Percentiles rank a stretch among this genome's conserved stretches.
Evolutionary conservation across 148 eudicot species (phyloP).

Genomic region (Pouteria glomerata): DNA sequence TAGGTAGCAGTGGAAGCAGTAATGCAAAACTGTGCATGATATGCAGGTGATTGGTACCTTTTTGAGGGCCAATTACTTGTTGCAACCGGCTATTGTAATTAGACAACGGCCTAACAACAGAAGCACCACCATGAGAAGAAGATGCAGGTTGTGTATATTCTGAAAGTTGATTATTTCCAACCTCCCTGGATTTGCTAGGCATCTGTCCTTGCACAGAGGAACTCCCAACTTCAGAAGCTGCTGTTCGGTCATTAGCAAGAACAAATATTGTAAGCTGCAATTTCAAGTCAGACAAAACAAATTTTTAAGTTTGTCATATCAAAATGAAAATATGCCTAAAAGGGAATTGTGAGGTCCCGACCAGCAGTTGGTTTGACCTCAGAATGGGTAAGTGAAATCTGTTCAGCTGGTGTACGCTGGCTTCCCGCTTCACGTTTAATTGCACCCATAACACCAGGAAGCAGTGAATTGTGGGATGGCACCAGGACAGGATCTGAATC

Average conservation of each 20-base stretch:
- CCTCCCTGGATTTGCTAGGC: conserved; percentile 35
- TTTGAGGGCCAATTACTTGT: conserved; percentile 55
- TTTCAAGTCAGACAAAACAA: not conserved
- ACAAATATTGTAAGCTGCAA: conserved; percentile 9
- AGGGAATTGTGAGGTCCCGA: conserved; percentile 13
- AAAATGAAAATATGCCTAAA: not conserved
- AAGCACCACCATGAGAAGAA: conserved; percentile 33
- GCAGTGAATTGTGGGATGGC: conserved; percentile 38
- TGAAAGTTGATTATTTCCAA: conserved; percentile 43
- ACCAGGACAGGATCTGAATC: conserved; percentile 55
- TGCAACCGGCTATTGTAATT: conserved; percentile 54
- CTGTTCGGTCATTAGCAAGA: conserved; percentile 14
- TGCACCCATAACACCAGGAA: conserved; percentile 41
- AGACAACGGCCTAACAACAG: conserved; percentile 52
- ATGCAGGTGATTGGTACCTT: conserved; percentile 52
- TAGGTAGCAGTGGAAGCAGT: no score
- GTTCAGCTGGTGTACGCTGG: conserved; percentile 31
- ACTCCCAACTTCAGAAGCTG: conserved; percentile 29
- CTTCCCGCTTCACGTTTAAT: conserved; percentile 44
- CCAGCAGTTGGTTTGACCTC: conserved; percentile 46
- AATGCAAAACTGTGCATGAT: no score
- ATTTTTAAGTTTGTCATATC: not conserved
- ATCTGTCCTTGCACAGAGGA: conserved; percentile 32
- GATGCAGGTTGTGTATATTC: conserved; percentile 29
- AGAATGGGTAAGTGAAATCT: conserved; percentile 20